Base-by-base conservation (phyloP, 148 eudicot species). In the Hydrangea macrophylla region DNA sequence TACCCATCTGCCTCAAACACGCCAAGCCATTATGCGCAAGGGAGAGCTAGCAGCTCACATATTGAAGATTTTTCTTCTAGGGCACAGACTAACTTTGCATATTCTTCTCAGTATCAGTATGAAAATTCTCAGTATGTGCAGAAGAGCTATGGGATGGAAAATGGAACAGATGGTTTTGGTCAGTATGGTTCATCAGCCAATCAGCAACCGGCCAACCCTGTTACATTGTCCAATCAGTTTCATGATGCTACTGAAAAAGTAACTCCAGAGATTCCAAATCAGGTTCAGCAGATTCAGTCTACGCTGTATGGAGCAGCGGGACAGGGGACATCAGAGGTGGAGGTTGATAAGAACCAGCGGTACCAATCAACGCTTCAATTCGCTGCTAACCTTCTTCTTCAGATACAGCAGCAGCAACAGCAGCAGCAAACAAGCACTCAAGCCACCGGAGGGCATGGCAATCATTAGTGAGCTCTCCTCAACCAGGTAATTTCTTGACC, bases 351-450 rank as follows among this genome's bases (percentile, higher is more conserved):
- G 75, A 84, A 88, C 61, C 90, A 88, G 68, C 86, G 93, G 0
- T 94, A 94, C 76, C 90, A 85, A 58, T 78, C 96, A 71, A 91
- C 99, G 24, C 75, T 94, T 28, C 85, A 91, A 45, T 87, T 91
- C 80, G 99, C 99, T 42, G 96, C 96, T 55, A 85, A 79, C 73
- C 99, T 94, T 65, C 91, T 94, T 15, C 67, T 78, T 12, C 90
- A 89, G 80, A 79, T 94, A 75, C 90, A 93, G 65, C 92, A 88
- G 82, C 77, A 74, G 71, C 88, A 83, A 63, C 83, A 78, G 65
- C 82, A 80, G 56, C 84, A 77, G 45, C 78, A 81, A 60, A 42
- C 90, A 61, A 73, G 80, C 62, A 64, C 84, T 70, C 86, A 88
- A 65, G 55, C 59, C 59, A 92, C 76, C 31, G 83, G 75, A 44